A percentile compares a stretch with the other conserved stretches of the same genome.
phyloP scores from a whole-genome alignment of 1,139 yeast genomes.

The Saccharomyces hybrid region DNA sequence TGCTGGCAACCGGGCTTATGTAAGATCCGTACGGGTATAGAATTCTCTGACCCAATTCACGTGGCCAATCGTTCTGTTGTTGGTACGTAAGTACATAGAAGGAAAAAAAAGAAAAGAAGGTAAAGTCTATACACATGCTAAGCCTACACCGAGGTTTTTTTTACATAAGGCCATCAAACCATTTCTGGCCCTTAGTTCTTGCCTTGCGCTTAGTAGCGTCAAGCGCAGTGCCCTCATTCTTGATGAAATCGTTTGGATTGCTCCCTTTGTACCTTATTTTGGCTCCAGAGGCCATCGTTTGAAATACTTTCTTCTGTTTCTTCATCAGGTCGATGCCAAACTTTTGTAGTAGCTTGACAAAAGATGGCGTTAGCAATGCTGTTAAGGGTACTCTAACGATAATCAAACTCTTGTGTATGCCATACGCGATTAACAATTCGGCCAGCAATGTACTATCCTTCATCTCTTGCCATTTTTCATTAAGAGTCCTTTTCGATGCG shows the following conservation, averaged over 20 bases:
- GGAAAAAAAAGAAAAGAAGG: background rate
- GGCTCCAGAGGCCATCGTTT: constrained; percentile 22
- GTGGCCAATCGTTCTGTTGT: background rate
- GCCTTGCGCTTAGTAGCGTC: constrained; percentile 8
- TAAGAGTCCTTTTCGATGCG: constrained; percentile 16
- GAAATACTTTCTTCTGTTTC: constrained; percentile 19
- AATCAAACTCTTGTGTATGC: constrained; percentile 76
- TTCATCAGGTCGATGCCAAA: constrained; percentile 63
- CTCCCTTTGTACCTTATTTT: constrained; percentile 25
- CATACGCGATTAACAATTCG: constrained; percentile 87
- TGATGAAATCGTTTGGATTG: constrained; percentile 25
- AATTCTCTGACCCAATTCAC: background rate
- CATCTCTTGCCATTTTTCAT: constrained; percentile 17
- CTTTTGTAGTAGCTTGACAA: constrained; percentile 57
- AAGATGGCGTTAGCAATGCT: constrained; percentile 84
- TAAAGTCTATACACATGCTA: background rate
- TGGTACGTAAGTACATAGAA: background rate
- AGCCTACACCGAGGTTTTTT: background rate
- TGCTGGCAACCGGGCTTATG: background rate
- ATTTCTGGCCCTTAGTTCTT: constrained; percentile 22
- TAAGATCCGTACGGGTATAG: background rate
- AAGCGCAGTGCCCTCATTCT: constrained; percentile 12
- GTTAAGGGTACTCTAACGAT: constrained; percentile 81
- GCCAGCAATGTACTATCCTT: constrained; percentile 43
- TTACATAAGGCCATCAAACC: constrained; percentile 29